Conservation (phyloP, 345 rosid species). For the Syzygium aromaticum region DNA sequence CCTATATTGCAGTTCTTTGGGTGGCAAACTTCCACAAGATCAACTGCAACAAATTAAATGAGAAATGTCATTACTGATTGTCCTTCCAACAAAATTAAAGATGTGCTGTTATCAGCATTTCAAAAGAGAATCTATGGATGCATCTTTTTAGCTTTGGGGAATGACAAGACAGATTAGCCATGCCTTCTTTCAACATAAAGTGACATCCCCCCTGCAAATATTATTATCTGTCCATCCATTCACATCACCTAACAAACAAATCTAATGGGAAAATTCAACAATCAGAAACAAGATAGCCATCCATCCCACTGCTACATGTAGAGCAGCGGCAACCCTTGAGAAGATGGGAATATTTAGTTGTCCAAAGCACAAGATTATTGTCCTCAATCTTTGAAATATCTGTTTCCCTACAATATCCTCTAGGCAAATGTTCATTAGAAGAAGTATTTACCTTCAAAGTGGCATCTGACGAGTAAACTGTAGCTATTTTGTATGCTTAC, state of each 20-base stretch:
- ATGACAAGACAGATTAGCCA: neutral
- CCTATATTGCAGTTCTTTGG: slow-evolving; percentile 81
- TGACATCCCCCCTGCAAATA: neutral
- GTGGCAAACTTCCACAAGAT: slow-evolving; percentile 90
- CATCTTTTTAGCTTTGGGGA: neutral
- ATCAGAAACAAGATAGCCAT: neutral
- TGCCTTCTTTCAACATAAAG: neutral
- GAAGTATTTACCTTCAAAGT: slow-evolving; percentile 44
- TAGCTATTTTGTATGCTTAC: slow-evolving; percentile 87
- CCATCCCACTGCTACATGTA: neutral
- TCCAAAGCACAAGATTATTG: neutral
- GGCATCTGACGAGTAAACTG: slow-evolving; percentile 62
- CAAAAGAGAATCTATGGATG: neutral
- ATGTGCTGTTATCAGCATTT: neutral
- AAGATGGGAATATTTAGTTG: neutral
- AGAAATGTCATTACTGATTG: neutral
- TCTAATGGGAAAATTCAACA: neutral
- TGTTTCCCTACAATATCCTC: neutral
- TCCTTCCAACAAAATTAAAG: neutral
- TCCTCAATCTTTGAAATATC: neutral
- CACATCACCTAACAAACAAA: neutral
- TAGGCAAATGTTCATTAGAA: neutral
- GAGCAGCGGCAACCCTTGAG: neutral
- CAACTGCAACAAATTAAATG: slow-evolving; percentile 34
- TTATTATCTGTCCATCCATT: neutral